These are phyloP conservation scores for Akanthomyces muscarius DNA, from an alignment of 2,329 filamentous ascomycete species.

Conservation along the genomic window DNA sequence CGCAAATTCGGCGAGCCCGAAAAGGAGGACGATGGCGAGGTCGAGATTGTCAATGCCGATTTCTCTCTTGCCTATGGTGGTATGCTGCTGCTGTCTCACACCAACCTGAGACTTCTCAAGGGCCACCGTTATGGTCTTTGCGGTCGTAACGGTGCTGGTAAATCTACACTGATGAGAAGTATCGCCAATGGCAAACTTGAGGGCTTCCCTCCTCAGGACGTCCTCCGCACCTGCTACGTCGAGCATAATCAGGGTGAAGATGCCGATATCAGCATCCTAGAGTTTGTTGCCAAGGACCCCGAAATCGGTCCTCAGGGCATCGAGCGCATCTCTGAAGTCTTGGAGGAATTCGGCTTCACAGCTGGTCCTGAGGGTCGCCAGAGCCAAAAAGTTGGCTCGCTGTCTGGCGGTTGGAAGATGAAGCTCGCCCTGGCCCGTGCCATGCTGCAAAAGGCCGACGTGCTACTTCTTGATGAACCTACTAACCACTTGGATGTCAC, in stretches of 20 bases:
- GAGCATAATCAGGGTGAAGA: conserved; percentile 99
- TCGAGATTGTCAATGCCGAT: conserved; percentile 94
- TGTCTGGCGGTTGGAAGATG: conserved; percentile 99
- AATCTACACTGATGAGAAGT: conserved; percentile 97
- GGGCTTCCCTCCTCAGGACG: conserved; percentile 89
- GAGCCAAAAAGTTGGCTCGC: conserved; percentile 82
- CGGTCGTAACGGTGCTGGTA: conserved; percentile 93
- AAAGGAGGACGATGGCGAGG: conserved; percentile 86
- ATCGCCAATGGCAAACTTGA: conserved; percentile 95
- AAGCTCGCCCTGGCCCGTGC: conserved; percentile 93
- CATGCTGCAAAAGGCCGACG: conserved; percentile 96
- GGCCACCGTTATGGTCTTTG: conserved; percentile 96
- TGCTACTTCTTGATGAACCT: conserved; percentile 93
- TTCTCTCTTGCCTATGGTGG: conserved; percentile 98
- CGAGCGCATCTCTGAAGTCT: conserved; percentile 77
- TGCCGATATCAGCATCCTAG: conserved; percentile 90
- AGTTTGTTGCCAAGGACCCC: conserved; percentile 88
- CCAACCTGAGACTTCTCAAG: conserved; percentile 89
- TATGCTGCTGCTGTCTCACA: conserved; percentile 94
- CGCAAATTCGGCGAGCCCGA: conserved; percentile 81
- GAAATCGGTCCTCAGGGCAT: conserved; percentile 73
- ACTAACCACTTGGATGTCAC: conserved; percentile 97
- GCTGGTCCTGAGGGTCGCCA: conserved; percentile 85
- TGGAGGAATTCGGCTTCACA: conserved; percentile 92
- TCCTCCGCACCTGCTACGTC: conserved; percentile 93